Percentiles rank a stretch among this genome's conserved stretches.
phyloP scores from a whole-genome alignment of 139 green algal genomes.

The Chlamydomonas schloesseri region DNA sequence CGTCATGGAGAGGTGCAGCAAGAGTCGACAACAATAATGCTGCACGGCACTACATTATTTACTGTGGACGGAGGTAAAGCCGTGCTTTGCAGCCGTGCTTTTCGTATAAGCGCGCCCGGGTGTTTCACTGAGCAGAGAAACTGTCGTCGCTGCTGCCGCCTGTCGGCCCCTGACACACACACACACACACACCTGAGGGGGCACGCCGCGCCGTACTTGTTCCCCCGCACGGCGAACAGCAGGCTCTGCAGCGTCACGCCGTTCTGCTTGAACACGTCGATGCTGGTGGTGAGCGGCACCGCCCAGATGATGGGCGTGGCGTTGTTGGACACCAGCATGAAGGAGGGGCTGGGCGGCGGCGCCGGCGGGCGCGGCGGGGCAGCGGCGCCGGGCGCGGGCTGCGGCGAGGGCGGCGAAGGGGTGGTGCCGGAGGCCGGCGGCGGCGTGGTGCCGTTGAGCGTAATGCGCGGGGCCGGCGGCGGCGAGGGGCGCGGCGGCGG shows the following conservation, averaged over 20 bases:
- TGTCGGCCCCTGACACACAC: too few relatives aligned
- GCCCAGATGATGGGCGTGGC: constrained; percentile 42
- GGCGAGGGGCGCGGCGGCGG: not conserved
- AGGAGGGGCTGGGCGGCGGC: not conserved
- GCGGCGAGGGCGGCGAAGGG: not conserved
- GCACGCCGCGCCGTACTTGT: constrained; percentile 48
- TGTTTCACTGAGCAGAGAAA: too few relatives aligned
- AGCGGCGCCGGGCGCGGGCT: not conserved
- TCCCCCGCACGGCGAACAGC: constrained; percentile 37
- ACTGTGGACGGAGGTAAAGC: too few relatives aligned
- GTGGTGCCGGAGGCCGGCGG: not conserved
- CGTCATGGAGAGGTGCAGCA: not conserved
- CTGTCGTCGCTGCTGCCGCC: too few relatives aligned
- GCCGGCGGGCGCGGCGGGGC: not conserved
- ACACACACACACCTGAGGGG: constrained; percentile 21
- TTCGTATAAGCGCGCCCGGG: too few relatives aligned
- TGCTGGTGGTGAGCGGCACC: constrained; percentile 17
- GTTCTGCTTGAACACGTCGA: not conserved
- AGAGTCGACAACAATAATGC: too few relatives aligned
- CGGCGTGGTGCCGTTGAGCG: not conserved
- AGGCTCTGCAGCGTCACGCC: not conserved
- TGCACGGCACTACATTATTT: too few relatives aligned
- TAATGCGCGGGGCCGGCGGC: not conserved
- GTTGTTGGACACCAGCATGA: constrained; percentile 28
- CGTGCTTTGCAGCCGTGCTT: too few relatives aligned